Base-by-base conservation (phyloP, 2,329 filamentous ascomycete species). In the Clarireedia monteithiana region DNA sequence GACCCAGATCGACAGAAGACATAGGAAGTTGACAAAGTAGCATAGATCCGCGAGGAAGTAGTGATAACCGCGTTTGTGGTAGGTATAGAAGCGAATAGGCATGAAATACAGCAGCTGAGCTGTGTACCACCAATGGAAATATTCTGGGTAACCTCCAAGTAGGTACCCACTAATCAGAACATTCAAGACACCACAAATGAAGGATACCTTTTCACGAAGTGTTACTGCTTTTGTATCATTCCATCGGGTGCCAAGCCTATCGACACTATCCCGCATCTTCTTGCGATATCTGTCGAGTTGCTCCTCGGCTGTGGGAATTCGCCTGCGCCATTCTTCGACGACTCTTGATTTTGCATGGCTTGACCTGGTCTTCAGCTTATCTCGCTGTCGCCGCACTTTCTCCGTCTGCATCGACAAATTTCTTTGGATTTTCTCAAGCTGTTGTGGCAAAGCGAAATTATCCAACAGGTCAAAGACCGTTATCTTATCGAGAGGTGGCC, bases 11-110 rank as follows among this genome's bases (percentile, higher is more conserved):
- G 84, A 88, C 58, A 95, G 75, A 60, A 92, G 77, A 34, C 89
- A 76, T 53, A 99, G 79, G 36, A 96, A 74, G 72, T 99, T 99
- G 78, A 95, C 91, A 68, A 97, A 99, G 74, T 99, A 99, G 75
- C 94, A 99, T 47, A 99, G 83, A 72, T 99, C 94, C 39, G 91
- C 92, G 27, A 97, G 77, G 73, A 99, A 97, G 74, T 99, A 99
- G 72, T 96, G 91, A 68, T 95, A 96, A 56, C 92, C 94, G 57
- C 88, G 88, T 65, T 85, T 84, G 69, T 90, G 90, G 72, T 99
- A 99, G 57, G 87, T 89, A 74, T 91, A 94, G 73, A 83, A 92
- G 49, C 94, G 87, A 63, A 99, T 89, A 12, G 94, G 94, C 92
- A 97, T 96, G 72, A 96, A 97, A 73, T 96, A 97, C 59, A 89